Conservation (phyloP, 352 stramenopile species). For the Albugo laibachii region DNA sequence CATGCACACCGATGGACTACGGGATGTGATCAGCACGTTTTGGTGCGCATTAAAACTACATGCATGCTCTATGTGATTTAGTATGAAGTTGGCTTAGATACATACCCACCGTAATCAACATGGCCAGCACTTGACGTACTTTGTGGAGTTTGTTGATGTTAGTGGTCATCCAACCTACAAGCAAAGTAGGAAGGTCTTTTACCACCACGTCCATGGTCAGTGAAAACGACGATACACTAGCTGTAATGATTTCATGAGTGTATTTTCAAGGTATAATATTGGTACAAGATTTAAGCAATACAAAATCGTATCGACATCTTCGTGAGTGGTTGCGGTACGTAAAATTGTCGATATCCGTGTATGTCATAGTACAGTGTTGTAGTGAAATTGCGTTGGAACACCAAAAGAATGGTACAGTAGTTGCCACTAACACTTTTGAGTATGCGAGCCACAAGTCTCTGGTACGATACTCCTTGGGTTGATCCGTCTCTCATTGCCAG, state of each 20-base stretch:
- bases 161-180: slow-evolving; percentile 67
- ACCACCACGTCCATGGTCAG: slow-evolving; percentile 49
- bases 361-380: too few species aligned
- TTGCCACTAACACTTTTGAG: too few species aligned
- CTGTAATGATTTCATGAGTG: not conserved
- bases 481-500: too few species aligned
- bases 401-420: too few species aligned
- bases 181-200: slow-evolving; percentile 59
- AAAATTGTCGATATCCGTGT: not conserved
- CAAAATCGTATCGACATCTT: slow-evolving; percentile 51
- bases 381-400: too few species aligned
- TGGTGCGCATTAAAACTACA: slow-evolving; percentile 14
- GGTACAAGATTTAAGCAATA: slow-evolving; percentile 62
- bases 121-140: slow-evolving; percentile 23
- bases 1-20: slow-evolving; percentile 43
- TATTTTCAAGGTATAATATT: slow-evolving; percentile 31
- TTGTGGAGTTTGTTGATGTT: slow-evolving; percentile 72
- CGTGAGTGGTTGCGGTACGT: slow-evolving; percentile 21
- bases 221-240: not conserved
- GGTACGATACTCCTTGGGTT: too few species aligned
- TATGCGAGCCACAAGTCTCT: too few species aligned
- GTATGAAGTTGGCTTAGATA: not conserved
- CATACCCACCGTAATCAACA: slow-evolving; percentile 14
- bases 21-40: slow-evolving; percentile 60
- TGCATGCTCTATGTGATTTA: not conserved